Evolutionary conservation across 2,329 filamentous ascomycete genomes (phyloP).

Genomic region (Chrysoporthe austroafricana): DNA sequence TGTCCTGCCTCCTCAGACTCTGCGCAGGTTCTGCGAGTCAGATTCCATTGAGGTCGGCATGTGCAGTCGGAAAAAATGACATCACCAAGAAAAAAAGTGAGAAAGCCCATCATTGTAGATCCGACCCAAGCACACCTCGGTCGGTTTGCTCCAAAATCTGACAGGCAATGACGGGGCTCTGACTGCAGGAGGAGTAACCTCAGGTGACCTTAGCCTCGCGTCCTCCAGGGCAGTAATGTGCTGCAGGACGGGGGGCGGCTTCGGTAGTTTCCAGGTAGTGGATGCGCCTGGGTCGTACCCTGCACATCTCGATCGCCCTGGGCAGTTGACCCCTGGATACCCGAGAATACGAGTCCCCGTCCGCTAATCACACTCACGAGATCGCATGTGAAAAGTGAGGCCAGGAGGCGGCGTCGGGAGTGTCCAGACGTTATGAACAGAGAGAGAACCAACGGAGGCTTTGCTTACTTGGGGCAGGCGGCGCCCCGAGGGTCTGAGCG

Average conservation of each 20-base stretch:
- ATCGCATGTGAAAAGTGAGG: neutral
- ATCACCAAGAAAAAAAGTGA: neutral
- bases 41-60: neutral
- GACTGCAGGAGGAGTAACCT: neutral
- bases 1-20: neutral
- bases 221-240: neutral
- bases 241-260: neutral
- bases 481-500: too few relatives aligned
- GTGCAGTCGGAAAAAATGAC: neutral
- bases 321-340: neutral
- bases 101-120: neutral
- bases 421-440: neutral
- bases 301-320: neutral
- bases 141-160: neutral
- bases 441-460: neutral
- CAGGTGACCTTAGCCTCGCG: constrained; percentile 6
- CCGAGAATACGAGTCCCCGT: neutral
- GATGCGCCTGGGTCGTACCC: neutral
- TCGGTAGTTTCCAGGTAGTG: constrained; percentile 6
- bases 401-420: neutral
- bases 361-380: neutral
- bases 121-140: neutral
- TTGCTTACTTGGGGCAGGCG: too few relatives aligned
- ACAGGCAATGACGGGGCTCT: neutral
- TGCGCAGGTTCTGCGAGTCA: neutral